Percentiles rank a stretch among this genome's conserved stretches.
Evolutionary conservation across 495 filamentous ascomycete genomes (phyloP).

Genomic region (Acidomyces sp.): DNA sequence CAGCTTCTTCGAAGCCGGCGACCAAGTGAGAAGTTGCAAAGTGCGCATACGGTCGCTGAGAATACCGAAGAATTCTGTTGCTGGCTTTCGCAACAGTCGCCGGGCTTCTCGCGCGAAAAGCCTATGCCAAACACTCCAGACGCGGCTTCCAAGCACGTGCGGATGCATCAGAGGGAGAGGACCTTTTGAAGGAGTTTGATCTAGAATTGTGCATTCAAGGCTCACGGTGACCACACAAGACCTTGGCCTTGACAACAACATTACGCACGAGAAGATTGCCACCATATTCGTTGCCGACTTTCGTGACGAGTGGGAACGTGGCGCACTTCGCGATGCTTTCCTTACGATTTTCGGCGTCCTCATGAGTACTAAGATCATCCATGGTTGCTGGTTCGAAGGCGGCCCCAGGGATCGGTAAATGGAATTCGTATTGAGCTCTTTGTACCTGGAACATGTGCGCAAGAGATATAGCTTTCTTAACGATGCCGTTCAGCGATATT

Average conservation of each 20-base stretch:
- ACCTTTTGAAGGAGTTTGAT: slow-evolving; percentile 6
- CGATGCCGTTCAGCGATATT: slow-evolving; percentile 7
- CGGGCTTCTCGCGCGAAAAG: not conserved
- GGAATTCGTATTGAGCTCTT: slow-evolving; percentile 11
- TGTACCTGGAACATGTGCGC: slow-evolving; percentile 17
- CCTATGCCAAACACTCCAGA: not conserved
- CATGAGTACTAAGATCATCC: slow-evolving; percentile 19
- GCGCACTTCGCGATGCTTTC: slow-evolving; percentile 17
- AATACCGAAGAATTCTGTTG: not conserved
- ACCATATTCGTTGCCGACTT: slow-evolving; percentile 25
- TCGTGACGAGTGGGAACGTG: slow-evolving; percentile 25
- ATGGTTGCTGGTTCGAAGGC: slow-evolving; percentile 18
- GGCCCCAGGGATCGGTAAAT: slow-evolving; percentile 8
- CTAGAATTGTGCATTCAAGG: not conserved
- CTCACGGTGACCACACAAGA: slow-evolving; percentile 13
- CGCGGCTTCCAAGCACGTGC: slow-evolving; percentile 1
- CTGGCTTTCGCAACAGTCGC: slow-evolving; percentile 9
- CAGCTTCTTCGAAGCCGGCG: slow-evolving; percentile 7
- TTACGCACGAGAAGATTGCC: slow-evolving; percentile 21
- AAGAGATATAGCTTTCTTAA: slow-evolving; percentile 9
- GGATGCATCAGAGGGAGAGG: slow-evolving; percentile 7
- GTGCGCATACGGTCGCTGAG: slow-evolving; percentile 3
- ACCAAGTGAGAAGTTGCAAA: not conserved
- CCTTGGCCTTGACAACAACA: slow-evolving; percentile 24
- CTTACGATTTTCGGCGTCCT: slow-evolving; percentile 12